phyloP scores from a whole-genome alignment of 2,329 filamentous ascomycete genomes.

The Biscogniauxia marginata region DNA sequence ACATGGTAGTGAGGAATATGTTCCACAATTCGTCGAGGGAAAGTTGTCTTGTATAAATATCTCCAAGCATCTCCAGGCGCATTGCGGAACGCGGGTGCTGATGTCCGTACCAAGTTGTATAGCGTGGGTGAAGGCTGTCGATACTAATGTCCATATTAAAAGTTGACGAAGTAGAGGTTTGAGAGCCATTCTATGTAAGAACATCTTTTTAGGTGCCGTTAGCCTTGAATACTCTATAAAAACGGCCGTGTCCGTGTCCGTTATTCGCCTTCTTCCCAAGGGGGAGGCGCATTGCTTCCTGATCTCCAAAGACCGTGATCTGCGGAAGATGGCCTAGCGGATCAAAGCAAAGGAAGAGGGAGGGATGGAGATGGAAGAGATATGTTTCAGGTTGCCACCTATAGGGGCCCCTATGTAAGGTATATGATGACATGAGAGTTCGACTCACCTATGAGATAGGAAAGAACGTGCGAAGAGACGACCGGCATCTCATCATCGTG shows the following conservation, averaged over 20 bases:
- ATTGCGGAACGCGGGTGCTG: constrained; percentile 25
- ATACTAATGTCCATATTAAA: constrained; percentile 30
- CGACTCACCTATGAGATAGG: constrained; percentile 34
- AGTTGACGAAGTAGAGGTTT: constrained; percentile 25
- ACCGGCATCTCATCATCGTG: constrained; percentile 35
- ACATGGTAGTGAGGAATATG: constrained; percentile 55
- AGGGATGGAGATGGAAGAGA: constrained; percentile 4
- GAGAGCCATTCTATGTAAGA: constrained; percentile 32
- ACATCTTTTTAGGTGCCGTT: constrained; percentile 26
- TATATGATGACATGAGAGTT: constrained; percentile 16
- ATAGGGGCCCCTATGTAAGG: constrained; percentile 21
- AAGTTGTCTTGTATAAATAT: constrained; percentile 64
- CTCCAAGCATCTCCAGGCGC: constrained; percentile 51
- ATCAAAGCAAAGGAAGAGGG: constrained; percentile 8
- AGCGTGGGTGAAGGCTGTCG: constrained; percentile 18
- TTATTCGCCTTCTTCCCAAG: constrained; percentile 16
- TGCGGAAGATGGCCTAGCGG: constrained; percentile 10
- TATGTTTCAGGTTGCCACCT: constrained; percentile 23
- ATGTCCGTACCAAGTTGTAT: constrained; percentile 28
- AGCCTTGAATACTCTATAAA: constrained; percentile 20
- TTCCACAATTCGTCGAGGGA: constrained; percentile 46
- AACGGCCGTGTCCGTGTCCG: constrained; percentile 13
- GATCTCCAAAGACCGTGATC: constrained; percentile 15
- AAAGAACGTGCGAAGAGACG: constrained; percentile 28
- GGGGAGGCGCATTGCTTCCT: constrained; percentile 22